These are phyloP conservation scores for Malassezia arunalokei DNA, from an alignment of 1,284 basidiomycete genomes.

Conservation along the genomic window DNA sequence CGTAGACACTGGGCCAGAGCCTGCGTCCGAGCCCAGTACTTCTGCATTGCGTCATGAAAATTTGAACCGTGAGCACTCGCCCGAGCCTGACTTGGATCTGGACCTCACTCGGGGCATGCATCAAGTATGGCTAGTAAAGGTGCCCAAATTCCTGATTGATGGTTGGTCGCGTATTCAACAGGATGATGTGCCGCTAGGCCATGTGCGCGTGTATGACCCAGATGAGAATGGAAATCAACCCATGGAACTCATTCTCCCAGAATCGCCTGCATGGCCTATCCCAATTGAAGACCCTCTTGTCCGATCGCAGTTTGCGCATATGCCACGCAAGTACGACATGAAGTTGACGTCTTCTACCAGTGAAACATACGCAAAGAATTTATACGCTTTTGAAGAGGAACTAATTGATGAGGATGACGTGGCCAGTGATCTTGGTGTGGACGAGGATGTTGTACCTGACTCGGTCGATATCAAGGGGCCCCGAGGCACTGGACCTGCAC, in stretches of 20 bases:
- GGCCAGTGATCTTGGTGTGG: slow-evolving; percentile 9
- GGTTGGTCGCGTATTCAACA: slow-evolving; percentile 49
- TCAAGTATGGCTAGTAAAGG: slow-evolving; percentile 46
- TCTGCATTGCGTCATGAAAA: slow-evolving; percentile 1
- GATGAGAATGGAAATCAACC: slow-evolving; percentile 34
- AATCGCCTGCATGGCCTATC: slow-evolving; percentile 23
- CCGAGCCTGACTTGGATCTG: slow-evolving; percentile 43
- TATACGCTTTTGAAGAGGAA: slow-evolving; percentile 38
- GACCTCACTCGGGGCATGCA: slow-evolving; percentile 25
- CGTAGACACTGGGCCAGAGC: slow-evolving; percentile 22
- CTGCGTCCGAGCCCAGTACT: slow-evolving; percentile 10
- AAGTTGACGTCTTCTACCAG: slow-evolving; percentile 29
- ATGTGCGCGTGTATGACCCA: slow-evolving; percentile 49
- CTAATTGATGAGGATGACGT: slow-evolving; percentile 18
- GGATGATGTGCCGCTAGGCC: slow-evolving; percentile 49
- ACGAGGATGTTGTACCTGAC: slow-evolving; percentile 5
- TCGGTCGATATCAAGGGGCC: neutral
- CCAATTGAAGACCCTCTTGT: slow-evolving; percentile 17
- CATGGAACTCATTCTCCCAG: slow-evolving; percentile 40
- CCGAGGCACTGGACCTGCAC: slow-evolving; percentile 2
- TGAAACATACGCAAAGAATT: slow-evolving; percentile 23
- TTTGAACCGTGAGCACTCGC: slow-evolving; percentile 17
- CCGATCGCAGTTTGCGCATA: slow-evolving; percentile 18
- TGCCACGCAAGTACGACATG: slow-evolving; percentile 36
- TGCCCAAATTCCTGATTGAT: slow-evolving; percentile 51